Evolutionary conservation across 2,329 filamentous ascomycete genomes (phyloP).

Genomic region (Apiospora aurea): DNA sequence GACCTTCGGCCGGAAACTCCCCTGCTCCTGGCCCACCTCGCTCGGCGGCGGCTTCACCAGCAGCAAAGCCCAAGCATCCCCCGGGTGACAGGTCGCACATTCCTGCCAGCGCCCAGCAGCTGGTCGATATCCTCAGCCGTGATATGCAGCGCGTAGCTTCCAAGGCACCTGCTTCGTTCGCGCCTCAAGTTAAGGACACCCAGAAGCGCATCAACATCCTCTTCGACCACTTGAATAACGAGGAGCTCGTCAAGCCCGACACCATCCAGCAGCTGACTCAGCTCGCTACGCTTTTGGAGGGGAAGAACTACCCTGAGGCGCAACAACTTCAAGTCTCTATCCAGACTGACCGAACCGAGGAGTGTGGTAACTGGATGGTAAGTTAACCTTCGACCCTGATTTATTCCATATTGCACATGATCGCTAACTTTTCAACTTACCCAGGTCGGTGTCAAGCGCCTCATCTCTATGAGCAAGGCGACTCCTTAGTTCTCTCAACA

Average conservation of each 20-base stretch:
- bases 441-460: conserved; percentile 76
- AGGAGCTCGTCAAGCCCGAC: conserved; percentile 83
- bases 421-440: conserved; percentile 47
- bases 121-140: conserved; percentile 80
- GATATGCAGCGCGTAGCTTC: conserved; percentile 91
- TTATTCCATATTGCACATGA: conserved; percentile 14
- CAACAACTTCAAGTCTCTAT: conserved; percentile 76
- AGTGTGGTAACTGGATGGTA: conserved; percentile 90
- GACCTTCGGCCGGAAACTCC: conserved; percentile 40
- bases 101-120: conserved; percentile 73
- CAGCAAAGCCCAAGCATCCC: conserved; percentile 73
- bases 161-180: conserved; percentile 85
- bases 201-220: conserved; percentile 91
- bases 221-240: conserved; percentile 98
- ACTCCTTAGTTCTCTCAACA: conserved; percentile 58
- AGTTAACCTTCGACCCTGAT: conserved; percentile 46
- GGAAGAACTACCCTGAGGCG: conserved; percentile 73
- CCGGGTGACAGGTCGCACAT: conserved; percentile 91
- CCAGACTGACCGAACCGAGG: conserved; percentile 77
- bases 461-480: conserved; percentile 81
- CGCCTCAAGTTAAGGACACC: conserved; percentile 89
- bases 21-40: conserved; percentile 56
- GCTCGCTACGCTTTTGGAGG: conserved; percentile 70
- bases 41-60: conserved; percentile 53
- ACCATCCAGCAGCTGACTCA: conserved; percentile 73